phyloP scores from a whole-genome alignment of 225 moss, liverwort and hornwort species.

The Anthoceros angustus region DNA sequence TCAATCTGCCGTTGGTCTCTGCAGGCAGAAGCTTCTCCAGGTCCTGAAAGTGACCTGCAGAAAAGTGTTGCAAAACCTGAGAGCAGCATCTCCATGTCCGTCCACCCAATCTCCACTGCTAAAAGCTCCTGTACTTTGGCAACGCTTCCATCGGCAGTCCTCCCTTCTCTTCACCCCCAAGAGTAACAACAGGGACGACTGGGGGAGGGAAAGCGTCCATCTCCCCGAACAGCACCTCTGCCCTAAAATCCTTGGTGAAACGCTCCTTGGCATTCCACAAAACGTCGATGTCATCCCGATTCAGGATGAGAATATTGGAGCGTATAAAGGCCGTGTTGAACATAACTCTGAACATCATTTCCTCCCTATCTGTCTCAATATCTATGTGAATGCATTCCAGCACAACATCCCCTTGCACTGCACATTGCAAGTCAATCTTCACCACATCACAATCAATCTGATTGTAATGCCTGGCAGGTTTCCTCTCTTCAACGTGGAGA shows the following conservation, averaged over 20 bases:
- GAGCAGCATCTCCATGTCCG: conserved; percentile 80
- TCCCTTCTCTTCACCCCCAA: conserved; percentile 76
- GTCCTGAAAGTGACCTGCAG: conserved; percentile 49
- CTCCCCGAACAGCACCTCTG: conserved; percentile 94
- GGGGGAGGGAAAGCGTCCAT: conserved; percentile 56
- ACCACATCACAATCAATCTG: conserved; percentile 96
- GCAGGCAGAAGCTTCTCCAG: conserved; percentile 32
- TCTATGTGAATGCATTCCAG: conserved; percentile 97
- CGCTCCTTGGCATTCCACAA: conserved; percentile 98
- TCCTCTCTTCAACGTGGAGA: conserved; percentile 66
- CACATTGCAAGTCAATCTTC: conserved; percentile 81
- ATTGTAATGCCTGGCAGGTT: conserved; percentile 53
- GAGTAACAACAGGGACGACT: conserved; percentile 31
- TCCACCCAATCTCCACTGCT: conserved; percentile 92
- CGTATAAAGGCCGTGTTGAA: conserved; percentile 97
- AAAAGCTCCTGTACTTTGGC: conserved; percentile 94
- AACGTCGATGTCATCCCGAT: conserved; percentile 93
- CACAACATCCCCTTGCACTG: conserved; percentile 92
- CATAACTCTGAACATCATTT: conserved; percentile 99
- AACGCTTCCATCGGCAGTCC: conserved; percentile 85
- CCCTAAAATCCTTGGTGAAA: conserved; percentile 83
- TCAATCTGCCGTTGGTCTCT: conserved; percentile 26
- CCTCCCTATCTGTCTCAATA: conserved; percentile 72
- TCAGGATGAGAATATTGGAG: conserved; percentile 82
- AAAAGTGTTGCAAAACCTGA: conserved; percentile 82